Evolutionary conservation across 305 asterid genomes (phyloP).

Genomic region (Fraxinus platypoda): DNA sequence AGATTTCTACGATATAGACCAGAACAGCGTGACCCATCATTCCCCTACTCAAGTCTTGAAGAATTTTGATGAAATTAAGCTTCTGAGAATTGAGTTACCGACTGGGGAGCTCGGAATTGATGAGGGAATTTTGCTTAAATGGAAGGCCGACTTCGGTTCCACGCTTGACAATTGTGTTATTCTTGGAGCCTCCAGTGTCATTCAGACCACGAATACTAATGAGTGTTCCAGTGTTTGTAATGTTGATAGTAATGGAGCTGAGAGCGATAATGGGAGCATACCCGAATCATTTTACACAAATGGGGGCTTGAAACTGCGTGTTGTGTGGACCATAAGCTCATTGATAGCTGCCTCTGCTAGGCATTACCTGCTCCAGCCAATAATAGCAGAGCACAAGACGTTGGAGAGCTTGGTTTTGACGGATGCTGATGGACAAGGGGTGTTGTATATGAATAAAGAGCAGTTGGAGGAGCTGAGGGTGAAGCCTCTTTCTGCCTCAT

Average conservation of each 20-base stretch:
- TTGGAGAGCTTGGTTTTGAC: constrained; percentile 57
- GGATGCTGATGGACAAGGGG: constrained; percentile 73
- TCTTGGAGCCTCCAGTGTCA: constrained; percentile 61
- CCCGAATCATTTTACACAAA: constrained; percentile 69
- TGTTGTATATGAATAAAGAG: constrained; percentile 58
- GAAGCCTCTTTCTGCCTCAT: constrained; percentile 70
- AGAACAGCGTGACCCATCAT: constrained; percentile 52
- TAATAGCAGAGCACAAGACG: constrained; percentile 62
- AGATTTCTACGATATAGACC: constrained; percentile 31
- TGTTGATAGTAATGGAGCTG: constrained; percentile 10
- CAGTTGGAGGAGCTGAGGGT: constrained; percentile 72
- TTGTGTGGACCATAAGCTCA: constrained; percentile 76
- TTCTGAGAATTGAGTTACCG: constrained; percentile 59
- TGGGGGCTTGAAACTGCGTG: constrained; percentile 64
- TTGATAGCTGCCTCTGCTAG: constrained; percentile 71
- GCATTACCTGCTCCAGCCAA: constrained; percentile 66
- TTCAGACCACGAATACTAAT: constrained; percentile 19
- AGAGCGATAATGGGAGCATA: constrained; percentile 54
- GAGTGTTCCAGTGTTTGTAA: constrained; percentile 4
- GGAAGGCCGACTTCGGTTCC: constrained; percentile 70
- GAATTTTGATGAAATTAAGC: constrained; percentile 53
- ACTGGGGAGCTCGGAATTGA: constrained; percentile 67
- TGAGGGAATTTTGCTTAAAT: constrained; percentile 55
- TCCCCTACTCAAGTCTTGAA: constrained; percentile 61
- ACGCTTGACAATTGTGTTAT: constrained; percentile 63